Evolutionary conservation across 176 grass and related monocot species (phyloP), one percentile per base, ranked within the genome.

Genomic region (Poa annua): DNA sequence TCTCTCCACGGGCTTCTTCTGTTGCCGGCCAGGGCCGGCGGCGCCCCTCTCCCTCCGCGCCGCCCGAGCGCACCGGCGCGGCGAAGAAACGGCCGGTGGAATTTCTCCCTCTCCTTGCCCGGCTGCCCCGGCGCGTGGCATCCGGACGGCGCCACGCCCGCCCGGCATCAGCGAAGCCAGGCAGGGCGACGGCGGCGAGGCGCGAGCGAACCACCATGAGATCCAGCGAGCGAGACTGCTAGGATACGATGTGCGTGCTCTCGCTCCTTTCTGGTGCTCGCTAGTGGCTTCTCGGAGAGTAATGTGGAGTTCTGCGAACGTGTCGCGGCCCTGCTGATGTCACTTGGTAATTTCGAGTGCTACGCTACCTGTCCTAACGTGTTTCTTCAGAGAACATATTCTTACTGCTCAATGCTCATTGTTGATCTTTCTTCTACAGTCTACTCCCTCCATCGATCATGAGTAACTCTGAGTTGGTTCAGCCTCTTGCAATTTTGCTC

Each of bases 311-410:
- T 20, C 4, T 57, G 54, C 54, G 20, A 53, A 19, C 5, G 7
- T 15, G 51, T 16, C 35, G 35, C 35, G 15, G 4, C 50, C 4
- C 51, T 61, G 10, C n/a, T 59, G n/a, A 57, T 57, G 7, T 57
- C 54, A 24, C 21, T 24, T 59, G 4, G 56, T 24, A 59, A 13
- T 61, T 25, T 22, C 21, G 56, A 39, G 56, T 20, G 24, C 81
- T 91, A 77, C 77, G 38, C 67, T 94, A 39, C 36, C 3, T 36
- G 0, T 3, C 38, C 8, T 41, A 41, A 42, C 8, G 39, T 42
- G 39, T 42, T 9, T 10, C 39, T 42, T 42, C 39, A 42, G 39
- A 66, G 16, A 15, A 66, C 52, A 16, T 17, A 33, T 35, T 68
- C 0, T 29, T 24, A n/a, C 7, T 16, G 20, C 45, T 72, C n/a